Base-by-base conservation (phyloP, 2,329 filamentous ascomycete species). In the Harringtonia lauricola region DNA sequence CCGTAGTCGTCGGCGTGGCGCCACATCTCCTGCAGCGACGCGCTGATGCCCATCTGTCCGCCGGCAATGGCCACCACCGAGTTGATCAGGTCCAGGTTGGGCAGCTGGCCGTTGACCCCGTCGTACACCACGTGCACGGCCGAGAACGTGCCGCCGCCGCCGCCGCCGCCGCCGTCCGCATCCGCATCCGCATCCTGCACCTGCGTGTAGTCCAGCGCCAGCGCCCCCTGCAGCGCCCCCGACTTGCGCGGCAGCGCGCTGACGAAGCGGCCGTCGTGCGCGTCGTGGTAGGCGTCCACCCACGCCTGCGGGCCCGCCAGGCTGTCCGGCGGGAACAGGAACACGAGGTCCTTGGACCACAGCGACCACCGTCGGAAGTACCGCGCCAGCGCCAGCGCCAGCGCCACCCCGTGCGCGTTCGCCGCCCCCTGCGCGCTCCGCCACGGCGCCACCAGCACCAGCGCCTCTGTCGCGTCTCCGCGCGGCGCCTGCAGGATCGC, bases 301-400 rank as follows among this genome's bases (percentile, higher is more conserved):
- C 92, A 98, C 21, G 92, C 92, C 59, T 96, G 89, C 1, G 88
- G 86, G 1, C 90, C 92, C 12, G 86, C 83, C 47, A 81, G 83
- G 60, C 87, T 94, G 63, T 98, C 92, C 0, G 86, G 82, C 0
- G 92, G 81, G 38, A 98, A 74, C 7, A 98, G 65, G 53, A 98
- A 79, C 46, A 98, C 90, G 52, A 98, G 95, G 60, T 98, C 92
- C 64, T 98, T 98, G 47, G 89, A 95, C 92, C 92, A 98, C 24
- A 98, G 72, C 42, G 88, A 95, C 92, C 92, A 98, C 53, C 85
- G 79, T 64, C 94, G 95, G 67, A 98, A 96, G 64, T 98, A 98
- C 52, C 92, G 79, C 24, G 87, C 86, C 52, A 98, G 65, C 1
- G 90, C 89, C 55, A 98, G 66, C 2, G 88, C 81, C 28, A 98